Evolutionary conservation across 2,329 filamentous ascomycete genomes (phyloP).

Genomic region (Boeremia lycopersici): DNA sequence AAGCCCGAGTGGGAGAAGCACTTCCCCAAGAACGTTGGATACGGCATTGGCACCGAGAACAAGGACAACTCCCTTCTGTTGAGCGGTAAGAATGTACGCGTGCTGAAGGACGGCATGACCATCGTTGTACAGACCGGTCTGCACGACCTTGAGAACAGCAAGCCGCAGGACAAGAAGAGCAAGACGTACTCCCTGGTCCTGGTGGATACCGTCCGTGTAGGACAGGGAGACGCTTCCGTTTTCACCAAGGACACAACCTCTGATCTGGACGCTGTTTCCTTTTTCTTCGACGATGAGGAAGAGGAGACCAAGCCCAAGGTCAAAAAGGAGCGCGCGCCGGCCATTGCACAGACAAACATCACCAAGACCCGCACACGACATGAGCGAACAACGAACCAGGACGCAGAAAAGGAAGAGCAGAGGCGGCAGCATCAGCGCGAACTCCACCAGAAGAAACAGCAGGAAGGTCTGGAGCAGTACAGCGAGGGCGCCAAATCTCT

Average conservation of each 20-base stretch:
- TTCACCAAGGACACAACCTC: constrained; percentile 94
- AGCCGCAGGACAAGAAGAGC: constrained; percentile 87
- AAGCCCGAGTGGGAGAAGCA: constrained; percentile 95
- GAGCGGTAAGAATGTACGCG: constrained; percentile 82
- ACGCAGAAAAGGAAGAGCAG: constrained; percentile 86
- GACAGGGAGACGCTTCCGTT: constrained; percentile 75
- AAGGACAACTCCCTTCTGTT: constrained; percentile 82
- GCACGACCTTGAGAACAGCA: constrained; percentile 84
- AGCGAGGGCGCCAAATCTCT: constrained; percentile 82
- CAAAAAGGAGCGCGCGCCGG: constrained; percentile 84
- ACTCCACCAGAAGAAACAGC: constrained; percentile 83
- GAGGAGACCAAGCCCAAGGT: constrained; percentile 85
- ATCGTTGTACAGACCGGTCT: constrained; percentile 89
- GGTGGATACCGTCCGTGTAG: constrained; percentile 91
- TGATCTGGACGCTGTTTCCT: constrained; percentile 91
- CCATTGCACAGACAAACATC: constrained; percentile 92
- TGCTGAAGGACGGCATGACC: constrained; percentile 96
- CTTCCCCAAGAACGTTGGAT: constrained; percentile 90
- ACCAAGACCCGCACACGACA: constrained; percentile 91
- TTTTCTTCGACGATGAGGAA: constrained; percentile 95
- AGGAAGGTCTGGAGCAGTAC: constrained; percentile 83
- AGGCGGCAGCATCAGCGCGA: constrained; percentile 93
- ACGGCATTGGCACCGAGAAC: constrained; percentile 90
- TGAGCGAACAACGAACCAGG: constrained; percentile 83
- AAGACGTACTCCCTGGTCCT: constrained; percentile 88